A percentile compares a stretch with the other conserved stretches of the same genome.
Conservation (phyloP, 108 stramenopile genomes). For the Cyclotella sp. region DNA sequence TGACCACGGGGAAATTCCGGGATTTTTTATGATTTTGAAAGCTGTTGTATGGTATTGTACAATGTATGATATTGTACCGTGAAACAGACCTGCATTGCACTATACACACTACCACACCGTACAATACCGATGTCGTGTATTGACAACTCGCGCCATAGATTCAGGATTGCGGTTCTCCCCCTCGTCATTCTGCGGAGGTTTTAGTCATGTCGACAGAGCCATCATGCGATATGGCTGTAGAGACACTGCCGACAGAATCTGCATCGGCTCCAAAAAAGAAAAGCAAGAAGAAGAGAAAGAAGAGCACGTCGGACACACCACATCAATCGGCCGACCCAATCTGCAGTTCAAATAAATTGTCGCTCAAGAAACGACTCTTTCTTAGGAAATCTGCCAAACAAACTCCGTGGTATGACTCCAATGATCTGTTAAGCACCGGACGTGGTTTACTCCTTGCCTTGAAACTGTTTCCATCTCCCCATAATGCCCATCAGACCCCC, state of each 20-base stretch:
- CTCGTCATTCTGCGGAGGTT: background rate
- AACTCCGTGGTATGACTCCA: constrained; percentile 54
- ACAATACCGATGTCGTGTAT: no score
- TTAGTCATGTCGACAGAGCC: background rate
- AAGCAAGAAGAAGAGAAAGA: constrained; percentile 30
- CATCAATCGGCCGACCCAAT: background rate
- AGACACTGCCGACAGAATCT: background rate
- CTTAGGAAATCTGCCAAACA: constrained; percentile 30
- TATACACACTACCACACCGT: no score
- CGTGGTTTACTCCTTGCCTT: constrained; percentile 38
- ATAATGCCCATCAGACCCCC: background rate
- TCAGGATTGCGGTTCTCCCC: no score
- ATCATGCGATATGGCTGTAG: background rate
- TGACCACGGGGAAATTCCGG: no score
- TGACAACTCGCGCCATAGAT: no score
- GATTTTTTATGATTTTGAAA: no score
- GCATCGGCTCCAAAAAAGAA: constrained; percentile 7
- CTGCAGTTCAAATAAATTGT: constrained; percentile 31
- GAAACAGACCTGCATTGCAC: no score
- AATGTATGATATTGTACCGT: no score
- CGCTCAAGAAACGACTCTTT: constrained; percentile 29
- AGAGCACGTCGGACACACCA: constrained; percentile 1
- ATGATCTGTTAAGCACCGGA: constrained; percentile 36
- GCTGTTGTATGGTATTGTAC: no score
- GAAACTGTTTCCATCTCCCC: constrained; percentile 36